Conservation (phyloP, 148 eudicot genomes). For the Spergularia marina region DNA sequence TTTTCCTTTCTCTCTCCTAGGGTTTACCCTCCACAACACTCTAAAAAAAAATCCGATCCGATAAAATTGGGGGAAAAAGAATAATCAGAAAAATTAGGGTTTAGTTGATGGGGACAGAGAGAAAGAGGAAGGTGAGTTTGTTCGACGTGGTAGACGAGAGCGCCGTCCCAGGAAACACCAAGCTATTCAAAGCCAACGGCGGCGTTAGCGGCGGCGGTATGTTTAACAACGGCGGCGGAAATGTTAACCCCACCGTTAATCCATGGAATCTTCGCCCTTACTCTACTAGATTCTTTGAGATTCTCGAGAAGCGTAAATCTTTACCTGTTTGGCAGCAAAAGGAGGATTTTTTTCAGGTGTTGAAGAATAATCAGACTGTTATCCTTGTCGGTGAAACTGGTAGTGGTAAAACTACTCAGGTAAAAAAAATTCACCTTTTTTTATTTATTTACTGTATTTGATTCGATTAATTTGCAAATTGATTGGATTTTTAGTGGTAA, state of each 20-base stretch:
- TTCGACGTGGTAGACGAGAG: slow-evolving; percentile 86
- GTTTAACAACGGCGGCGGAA: slow-evolving; percentile 12
- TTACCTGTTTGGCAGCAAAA: slow-evolving; percentile 97
- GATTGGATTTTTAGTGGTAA: not conserved
- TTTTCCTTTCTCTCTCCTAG: slow-evolving; percentile 25
- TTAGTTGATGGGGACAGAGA: slow-evolving; percentile 63
- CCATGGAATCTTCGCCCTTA: slow-evolving; percentile 74
- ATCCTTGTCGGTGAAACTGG: slow-evolving; percentile 97
- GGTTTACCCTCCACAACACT: slow-evolving; percentile 20
- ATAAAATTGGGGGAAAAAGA: slow-evolving; percentile 6
- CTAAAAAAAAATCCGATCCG: slow-evolving; percentile 1
- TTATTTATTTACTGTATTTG: not conserved
- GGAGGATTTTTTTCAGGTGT: slow-evolving; percentile 66
- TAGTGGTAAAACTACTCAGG: slow-evolving; percentile 99
- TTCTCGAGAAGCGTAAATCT: slow-evolving; percentile 79
- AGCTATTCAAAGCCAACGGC: slow-evolving; percentile 41
- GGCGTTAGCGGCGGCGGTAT: slow-evolving; percentile 36
- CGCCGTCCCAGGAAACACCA: slow-evolving; percentile 18
- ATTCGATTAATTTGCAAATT: not conserved
- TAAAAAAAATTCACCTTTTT: slow-evolving; percentile 12
- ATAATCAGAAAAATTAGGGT: slow-evolving; percentile 12
- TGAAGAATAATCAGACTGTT: slow-evolving; percentile 57
- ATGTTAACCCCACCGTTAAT: slow-evolving; percentile 34
- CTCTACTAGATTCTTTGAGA: slow-evolving; percentile 64
- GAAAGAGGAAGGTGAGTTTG: slow-evolving; percentile 89